Conservation (phyloP, 768 basidiomycete genomes). For the Flagelloscypha sp. region DNA sequence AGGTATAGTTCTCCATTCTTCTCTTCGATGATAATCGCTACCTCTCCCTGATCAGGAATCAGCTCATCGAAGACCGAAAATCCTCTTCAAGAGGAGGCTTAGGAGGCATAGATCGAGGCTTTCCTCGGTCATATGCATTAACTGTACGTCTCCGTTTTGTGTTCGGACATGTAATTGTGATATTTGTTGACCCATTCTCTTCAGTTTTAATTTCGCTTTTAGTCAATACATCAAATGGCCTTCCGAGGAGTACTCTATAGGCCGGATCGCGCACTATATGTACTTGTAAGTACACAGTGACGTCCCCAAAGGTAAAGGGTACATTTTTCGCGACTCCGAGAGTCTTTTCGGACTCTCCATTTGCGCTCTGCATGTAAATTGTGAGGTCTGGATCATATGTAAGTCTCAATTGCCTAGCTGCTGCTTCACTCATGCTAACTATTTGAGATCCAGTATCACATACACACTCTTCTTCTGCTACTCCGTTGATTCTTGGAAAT, state of each 20-base stretch:
- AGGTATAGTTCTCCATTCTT: too few relatives aligned
- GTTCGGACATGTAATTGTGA: conserved; percentile 21
- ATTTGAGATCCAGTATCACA: conserved; percentile 22
- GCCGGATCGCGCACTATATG: conserved; percentile 19
- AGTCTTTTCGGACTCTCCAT: conserved; percentile 14
- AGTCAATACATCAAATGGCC: conserved; percentile 22
- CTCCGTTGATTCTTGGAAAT: conserved; percentile 11
- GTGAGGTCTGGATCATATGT: conserved; percentile 14
- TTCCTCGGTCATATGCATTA: conserved; percentile 6
- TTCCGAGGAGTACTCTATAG: conserved; percentile 20
- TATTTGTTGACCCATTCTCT: conserved; percentile 11
- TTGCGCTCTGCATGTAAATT: conserved; percentile 21
- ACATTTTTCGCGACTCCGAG: conserved; percentile 21
- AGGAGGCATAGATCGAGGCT: background rate
- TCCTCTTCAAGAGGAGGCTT: background rate
- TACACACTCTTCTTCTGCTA: conserved; percentile 12
- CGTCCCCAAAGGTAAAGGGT: conserved; percentile 14
- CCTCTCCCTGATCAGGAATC: conserved; percentile 6
- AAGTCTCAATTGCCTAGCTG: conserved; percentile 7
- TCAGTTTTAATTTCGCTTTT: conserved; percentile 12
- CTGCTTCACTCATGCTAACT: conserved; percentile 13
- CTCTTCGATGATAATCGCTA: conserved; percentile 2
- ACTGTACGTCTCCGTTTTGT: conserved; percentile 7
- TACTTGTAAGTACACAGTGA: conserved; percentile 19
- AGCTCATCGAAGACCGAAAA: conserved; percentile 6